A percentile compares a stretch with the other conserved stretches of the same genome.
phyloP scores from a whole-genome alignment of 2,329 filamentous ascomycete species.

The Colletotrichum lini region DNA sequence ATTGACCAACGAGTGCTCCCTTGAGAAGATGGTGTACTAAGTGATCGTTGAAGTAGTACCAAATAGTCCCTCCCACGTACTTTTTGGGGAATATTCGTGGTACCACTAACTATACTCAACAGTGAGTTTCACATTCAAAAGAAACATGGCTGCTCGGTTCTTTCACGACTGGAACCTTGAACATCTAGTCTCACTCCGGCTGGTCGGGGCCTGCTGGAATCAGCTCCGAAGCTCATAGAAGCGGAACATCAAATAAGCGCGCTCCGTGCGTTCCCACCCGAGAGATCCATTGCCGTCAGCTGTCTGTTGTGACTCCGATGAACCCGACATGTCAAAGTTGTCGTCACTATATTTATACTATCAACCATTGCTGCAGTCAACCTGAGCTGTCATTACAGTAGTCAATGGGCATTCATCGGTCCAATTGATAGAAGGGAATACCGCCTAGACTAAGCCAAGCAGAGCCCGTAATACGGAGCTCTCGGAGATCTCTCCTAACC shows the following conservation, averaged over 20 bases:
- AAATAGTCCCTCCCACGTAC: background rate
- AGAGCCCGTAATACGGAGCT: slow-evolving; percentile 30
- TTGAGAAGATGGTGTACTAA: background rate
- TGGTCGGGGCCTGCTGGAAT: slow-evolving; percentile 20
- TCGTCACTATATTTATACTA: background rate
- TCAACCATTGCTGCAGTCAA: too few relatives aligned
- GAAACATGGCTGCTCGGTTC: background rate
- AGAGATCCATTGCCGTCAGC: slow-evolving; percentile 25
- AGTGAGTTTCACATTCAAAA: background rate
- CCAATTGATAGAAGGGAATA: slow-evolving; percentile 8
- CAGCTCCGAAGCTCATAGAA: slow-evolving; percentile 30
- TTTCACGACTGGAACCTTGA: background rate
- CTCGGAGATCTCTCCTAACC: slow-evolving; percentile 35
- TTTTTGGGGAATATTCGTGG: too few relatives aligned
- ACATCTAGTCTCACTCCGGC: slow-evolving; percentile 18
- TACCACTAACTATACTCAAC: too few relatives aligned
- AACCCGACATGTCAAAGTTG: background rate
- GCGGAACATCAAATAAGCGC: slow-evolving; percentile 41
- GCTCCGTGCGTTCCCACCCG: slow-evolving; percentile 26
- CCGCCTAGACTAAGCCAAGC: slow-evolving; percentile 36
- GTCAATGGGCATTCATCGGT: background rate
- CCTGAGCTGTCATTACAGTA: too few relatives aligned
- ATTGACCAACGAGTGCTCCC: slow-evolving; percentile 10
- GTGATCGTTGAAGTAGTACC: background rate
- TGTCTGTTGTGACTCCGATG: slow-evolving; percentile 5